Percentiles rank a stretch among this genome's conserved stretches.
phyloP scores from a whole-genome alignment of 805 yeast species.

The Cyberlindnera samutprakarnensis region DNA sequence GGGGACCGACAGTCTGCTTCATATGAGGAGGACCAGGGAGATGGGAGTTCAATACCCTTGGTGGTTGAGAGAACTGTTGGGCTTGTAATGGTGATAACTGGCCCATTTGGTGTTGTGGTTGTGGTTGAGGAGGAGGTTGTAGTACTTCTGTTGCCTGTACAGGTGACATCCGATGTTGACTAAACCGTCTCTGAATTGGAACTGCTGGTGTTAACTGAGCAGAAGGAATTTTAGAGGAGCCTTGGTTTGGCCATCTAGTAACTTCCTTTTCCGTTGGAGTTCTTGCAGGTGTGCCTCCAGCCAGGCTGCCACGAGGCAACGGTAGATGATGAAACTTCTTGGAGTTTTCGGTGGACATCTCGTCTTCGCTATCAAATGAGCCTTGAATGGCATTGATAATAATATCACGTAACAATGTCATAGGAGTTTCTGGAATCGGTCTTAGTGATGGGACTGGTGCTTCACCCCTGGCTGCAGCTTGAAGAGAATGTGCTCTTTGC shows the following conservation, averaged over 20 bases:
- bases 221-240: too few species aligned
- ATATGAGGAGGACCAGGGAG: not conserved
- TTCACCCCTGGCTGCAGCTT: constrained; percentile 35
- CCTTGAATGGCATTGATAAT: constrained; percentile 15
- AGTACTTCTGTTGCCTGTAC: too few species aligned
- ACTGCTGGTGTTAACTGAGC: too few species aligned
- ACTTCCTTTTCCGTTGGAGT: constrained; percentile 12
- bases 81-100: constrained; percentile 1
- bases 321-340: constrained; percentile 22
- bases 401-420: constrained; percentile 24
- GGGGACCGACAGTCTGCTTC: not conserved
- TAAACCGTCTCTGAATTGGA: too few species aligned
- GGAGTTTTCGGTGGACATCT: constrained; percentile 10
- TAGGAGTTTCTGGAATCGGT: constrained; percentile 42
- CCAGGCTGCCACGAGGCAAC: constrained; percentile 18
- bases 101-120: not conserved
- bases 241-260: too few species aligned
- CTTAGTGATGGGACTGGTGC: constrained; percentile 38
- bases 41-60: too few species aligned
- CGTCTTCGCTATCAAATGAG: constrained; percentile 1
- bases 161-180: too few species aligned
- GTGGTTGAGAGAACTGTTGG: too few species aligned
- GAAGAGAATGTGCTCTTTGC: constrained; percentile 34
- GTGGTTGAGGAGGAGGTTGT: constrained; percentile 2
- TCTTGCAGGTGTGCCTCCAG: not conserved